Base-by-base conservation (phyloP, 352 stramenopile species). In the Phytophthora fragariae region DNA sequence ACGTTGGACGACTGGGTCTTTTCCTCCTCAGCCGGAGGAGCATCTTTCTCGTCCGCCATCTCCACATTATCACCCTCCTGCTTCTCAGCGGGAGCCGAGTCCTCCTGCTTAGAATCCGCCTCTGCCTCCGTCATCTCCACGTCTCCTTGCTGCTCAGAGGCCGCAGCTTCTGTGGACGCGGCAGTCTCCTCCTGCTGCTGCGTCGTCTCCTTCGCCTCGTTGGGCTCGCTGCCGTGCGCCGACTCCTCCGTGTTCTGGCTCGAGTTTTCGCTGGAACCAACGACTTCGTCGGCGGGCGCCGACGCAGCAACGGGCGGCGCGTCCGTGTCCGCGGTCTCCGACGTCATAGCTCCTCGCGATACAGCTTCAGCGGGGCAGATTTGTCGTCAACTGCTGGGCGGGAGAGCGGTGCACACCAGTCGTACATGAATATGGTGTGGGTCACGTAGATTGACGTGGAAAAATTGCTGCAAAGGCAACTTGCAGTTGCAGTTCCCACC, bases 51-150 rank as follows among this genome's bases (percentile, higher is more conserved):
- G 11, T 50, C 46, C 11, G 10, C 3, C 41, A 56, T 60, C 15
- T 67, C 71, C 14, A 61, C 47, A 24, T 68, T 21, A 47, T 55
- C 35, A 0, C 44, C 15, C 15, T 57, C 54, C 9, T 64, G 31
- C 14, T 75, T 54, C 1, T 61, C 37, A 47, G 27, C 17, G 0
- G 33, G 10, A 0, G 2, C 14, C 15, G 3, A 29, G 3, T 12
- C 11, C 12, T 62, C 55, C 19, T 55, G 27, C 15, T 57, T 52
- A 14, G 17, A 11, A 12, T 54, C 64, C 15, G n/a, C 39, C 21
- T 63, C 47, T 37, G n/a, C 33, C 29, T 60, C 50, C 31, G 63
- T 50, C 66, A 70, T 76, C 24, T 73, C 72, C n/a, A 73, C 57
- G 47, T 70, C 53, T 46, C 50, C 66, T 39, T 62, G 19, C 39